A percentile compares a stretch with the other conserved stretches of the same genome.
These are phyloP conservation scores for Paratinospora sagittata DNA, from an alignment of 164 flowering plant genomes.

Conservation along the genomic window DNA sequence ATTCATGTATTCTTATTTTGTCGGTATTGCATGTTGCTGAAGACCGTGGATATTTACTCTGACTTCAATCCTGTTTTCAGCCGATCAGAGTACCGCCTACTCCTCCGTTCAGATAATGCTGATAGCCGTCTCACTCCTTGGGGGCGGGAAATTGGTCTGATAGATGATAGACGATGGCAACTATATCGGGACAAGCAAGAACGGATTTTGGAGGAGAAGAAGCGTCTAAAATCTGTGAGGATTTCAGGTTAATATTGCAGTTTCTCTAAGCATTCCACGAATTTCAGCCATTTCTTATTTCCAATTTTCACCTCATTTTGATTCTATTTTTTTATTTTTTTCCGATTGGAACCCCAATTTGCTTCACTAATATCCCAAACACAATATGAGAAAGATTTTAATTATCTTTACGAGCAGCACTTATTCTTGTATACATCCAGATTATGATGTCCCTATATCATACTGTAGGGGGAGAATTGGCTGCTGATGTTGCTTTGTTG, in stretches of 20 bases:
- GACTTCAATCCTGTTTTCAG: constrained; percentile 22
- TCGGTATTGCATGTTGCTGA: neutral
- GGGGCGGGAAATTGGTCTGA: constrained; percentile 85
- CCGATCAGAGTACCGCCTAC: constrained; percentile 90
- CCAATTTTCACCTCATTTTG: too few species aligned
- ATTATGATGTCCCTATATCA: neutral
- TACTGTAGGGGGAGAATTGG: constrained; percentile 71
- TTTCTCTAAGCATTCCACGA: constrained; percentile 4
- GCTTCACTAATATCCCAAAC: neutral
- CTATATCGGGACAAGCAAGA: constrained; percentile 80
- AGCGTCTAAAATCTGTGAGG: constrained; percentile 57
- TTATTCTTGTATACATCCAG: neutral
- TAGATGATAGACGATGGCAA: constrained; percentile 89
- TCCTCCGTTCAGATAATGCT: constrained; percentile 92
- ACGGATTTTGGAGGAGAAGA: constrained; percentile 65
- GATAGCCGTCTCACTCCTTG: constrained; percentile 96
- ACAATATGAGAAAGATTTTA: neutral
- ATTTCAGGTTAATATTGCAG: constrained; percentile 57
- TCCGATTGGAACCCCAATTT: too few species aligned
- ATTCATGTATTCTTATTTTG: neutral
- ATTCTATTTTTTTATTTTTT: too few species aligned
- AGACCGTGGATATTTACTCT: neutral
- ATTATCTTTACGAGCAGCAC: neutral
- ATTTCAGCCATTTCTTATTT: neutral
- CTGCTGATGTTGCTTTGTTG: constrained; percentile 56